Conservation (phyloP, 352 stramenopile genomes). For the Pythium graminicola region DNA sequence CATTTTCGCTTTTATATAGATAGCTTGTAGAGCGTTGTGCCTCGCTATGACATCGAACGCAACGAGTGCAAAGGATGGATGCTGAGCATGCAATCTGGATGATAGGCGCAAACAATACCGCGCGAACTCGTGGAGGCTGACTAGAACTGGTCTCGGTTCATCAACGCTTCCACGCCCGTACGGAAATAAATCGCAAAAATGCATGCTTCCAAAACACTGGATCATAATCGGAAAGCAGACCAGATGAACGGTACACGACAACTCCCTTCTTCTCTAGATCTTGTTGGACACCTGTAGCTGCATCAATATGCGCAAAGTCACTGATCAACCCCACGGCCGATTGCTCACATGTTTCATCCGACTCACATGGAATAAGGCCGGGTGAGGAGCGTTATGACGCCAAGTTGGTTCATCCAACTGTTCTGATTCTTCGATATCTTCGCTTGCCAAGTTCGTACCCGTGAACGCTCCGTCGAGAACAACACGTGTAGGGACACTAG, state of each 20-base stretch:
- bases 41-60: slow-evolving; percentile 10
- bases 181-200: slow-evolving; percentile 21
- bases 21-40: slow-evolving; percentile 1
- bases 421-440: background rate
- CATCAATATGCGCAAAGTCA: background rate
- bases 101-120: background rate
- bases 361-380: background rate
- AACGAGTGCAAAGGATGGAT: slow-evolving; percentile 3
- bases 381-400: slow-evolving; percentile 2
- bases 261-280: background rate
- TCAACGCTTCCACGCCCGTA: slow-evolving; percentile 22
- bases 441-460: too few species aligned
- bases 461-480: background rate
- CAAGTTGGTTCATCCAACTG: background rate
- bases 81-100: background rate
- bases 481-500: background rate
- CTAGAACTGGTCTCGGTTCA: slow-evolving; percentile 3
- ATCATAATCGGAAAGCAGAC: background rate
- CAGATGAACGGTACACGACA: background rate
- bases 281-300: background rate
- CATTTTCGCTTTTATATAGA: slow-evolving; percentile 7
- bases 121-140: slow-evolving; percentile 4
- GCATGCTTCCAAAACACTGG: background rate
- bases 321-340: background rate
- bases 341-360: slow-evolving; percentile 1